Evolutionary conservation across 2,329 filamentous ascomycete species (phyloP), one percentile per base, ranked within the genome.

Genomic region (Calonectria honghensis): DNA sequence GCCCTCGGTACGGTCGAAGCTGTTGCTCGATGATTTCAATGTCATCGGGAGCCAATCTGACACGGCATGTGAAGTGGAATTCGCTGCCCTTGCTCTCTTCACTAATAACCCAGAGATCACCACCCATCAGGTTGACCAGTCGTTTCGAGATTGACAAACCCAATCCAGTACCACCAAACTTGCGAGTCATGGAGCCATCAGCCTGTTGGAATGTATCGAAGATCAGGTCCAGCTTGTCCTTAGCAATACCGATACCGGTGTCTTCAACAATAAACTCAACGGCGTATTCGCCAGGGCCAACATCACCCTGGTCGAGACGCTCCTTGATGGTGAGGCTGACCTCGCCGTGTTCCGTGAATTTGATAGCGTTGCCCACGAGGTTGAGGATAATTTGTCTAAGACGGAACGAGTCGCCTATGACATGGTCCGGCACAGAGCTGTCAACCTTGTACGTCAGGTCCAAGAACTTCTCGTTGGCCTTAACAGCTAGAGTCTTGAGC

Each of bases 131-230:
- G 79, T 96, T 98, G 70, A 98, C 96, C 37, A 98, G 90, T 79
- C 96, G 92, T 87, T 98, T 97, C 35, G 96, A 98, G 82, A 98
- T 98, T 20, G 96, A 98, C 32, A 98, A 87, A 79, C 96, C 96
- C 13, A 98, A 91, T 79, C 96, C 96, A 9, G 97, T 98, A 80
- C 96, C 96, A 81, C 96, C 96, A 84, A 98, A 98, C 84, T 97
- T 97, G 80, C 96, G 92, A 2, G 96, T 98, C 85, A 97, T 98
- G 41, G 96, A 98, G 48, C 96, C 96, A 84, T 98, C 97, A 27
- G 97, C 97, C 87, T 98, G 97, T 85, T 98, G 96, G 92, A 98
- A 98, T 0, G 96, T 98, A 86, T 98, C 97, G 86, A 99, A 98
- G 83, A 99, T 98, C 78, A 98, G 89, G 83, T 98, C 96, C 68